These are phyloP conservation scores for Asterella californica DNA, from an alignment of 225 moss, liverwort and hornwort genomes.

Conservation along the genomic window DNA sequence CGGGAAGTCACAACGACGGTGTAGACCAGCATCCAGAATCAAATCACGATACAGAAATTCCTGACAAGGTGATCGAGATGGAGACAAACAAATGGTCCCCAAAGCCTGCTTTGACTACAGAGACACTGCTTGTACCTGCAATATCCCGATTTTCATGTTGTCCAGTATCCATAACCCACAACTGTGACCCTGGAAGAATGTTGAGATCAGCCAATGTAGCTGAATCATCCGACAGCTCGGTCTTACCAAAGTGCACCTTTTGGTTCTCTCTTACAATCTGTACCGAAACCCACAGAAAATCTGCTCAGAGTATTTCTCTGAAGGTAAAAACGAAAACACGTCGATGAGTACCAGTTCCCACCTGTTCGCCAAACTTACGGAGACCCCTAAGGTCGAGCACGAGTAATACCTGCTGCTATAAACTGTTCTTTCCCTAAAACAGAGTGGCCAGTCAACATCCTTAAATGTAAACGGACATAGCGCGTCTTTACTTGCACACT, in stretches of 20 bases:
- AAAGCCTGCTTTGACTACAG: neutral
- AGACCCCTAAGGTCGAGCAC: neutral
- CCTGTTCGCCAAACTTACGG: neutral
- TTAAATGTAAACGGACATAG: neutral
- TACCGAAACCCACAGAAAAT: neutral
- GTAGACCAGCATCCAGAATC: no score
- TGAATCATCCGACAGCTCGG: conserved; percentile 75
- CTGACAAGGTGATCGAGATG: neutral
- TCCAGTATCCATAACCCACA: conserved; percentile 98
- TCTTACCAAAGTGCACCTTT: conserved; percentile 85
- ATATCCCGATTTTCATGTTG: conserved; percentile 97
- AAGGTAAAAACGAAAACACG: neutral
- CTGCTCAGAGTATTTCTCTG: neutral
- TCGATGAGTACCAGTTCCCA: neutral
- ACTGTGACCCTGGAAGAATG: conserved; percentile 86
- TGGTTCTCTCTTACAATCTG: conserved; percentile 96
- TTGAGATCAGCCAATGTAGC: conserved; percentile 82
- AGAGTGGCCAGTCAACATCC: neutral
- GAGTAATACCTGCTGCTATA: neutral
- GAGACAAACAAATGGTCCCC: neutral
- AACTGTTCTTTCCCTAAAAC: neutral
- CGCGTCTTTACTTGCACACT: neutral
- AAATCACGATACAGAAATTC: neutral
- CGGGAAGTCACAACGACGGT: neutral
- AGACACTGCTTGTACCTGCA: conserved; percentile 54